A percentile compares a stretch with the other conserved stretches of the same genome.
These are phyloP conservation scores for Atkinsonella hypoxylon DNA, from an alignment of 2,329 filamentous ascomycete species.

Conservation along the genomic window DNA sequence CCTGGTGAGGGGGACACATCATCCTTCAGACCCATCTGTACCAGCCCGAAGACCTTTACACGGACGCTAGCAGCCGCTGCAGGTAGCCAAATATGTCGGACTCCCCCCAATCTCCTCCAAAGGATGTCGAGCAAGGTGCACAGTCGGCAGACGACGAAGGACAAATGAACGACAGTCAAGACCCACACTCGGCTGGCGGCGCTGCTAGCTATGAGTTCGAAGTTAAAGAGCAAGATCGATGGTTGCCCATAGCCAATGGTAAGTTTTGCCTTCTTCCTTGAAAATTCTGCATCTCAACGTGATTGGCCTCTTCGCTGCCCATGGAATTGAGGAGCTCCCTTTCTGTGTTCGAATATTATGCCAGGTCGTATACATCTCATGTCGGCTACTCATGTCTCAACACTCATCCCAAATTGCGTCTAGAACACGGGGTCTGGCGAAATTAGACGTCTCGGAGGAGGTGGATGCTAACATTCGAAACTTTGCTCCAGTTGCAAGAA, in stretches of 20 bases:
- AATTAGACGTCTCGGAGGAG: slow-evolving; percentile 36
- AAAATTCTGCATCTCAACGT: slow-evolving; percentile 6
- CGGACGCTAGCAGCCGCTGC: slow-evolving; percentile 51
- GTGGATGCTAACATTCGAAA: slow-evolving; percentile 90
- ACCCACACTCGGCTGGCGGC: slow-evolving; percentile 58
- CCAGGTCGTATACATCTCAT: slow-evolving; percentile 21
- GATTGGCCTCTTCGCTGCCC: not conserved
- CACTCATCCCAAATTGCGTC: slow-evolving; percentile 41
- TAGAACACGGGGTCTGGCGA: slow-evolving; percentile 34
- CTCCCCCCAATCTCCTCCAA: slow-evolving; percentile 73
- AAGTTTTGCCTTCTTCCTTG: slow-evolving; percentile 38
- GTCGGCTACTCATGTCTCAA: slow-evolving; percentile 43
- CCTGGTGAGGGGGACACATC: slow-evolving; percentile 50
- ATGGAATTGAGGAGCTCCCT: not conserved
- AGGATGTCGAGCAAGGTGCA: slow-evolving; percentile 88
- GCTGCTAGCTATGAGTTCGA: slow-evolving; percentile 78
- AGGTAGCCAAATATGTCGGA: slow-evolving; percentile 85
- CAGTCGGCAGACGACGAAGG: slow-evolving; percentile 89
- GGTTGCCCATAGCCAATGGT: slow-evolving; percentile 99
- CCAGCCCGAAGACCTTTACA: slow-evolving; percentile 44
- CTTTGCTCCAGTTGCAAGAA: slow-evolving; percentile 90
- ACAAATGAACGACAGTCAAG: slow-evolving; percentile 81
- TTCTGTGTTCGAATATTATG: not conserved
- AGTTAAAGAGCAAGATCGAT: slow-evolving; percentile 98
- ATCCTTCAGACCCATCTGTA: slow-evolving; percentile 36